phyloP scores from a whole-genome alignment of 2,329 filamentous ascomycete genomes.

The Trichoderma endophyticum region DNA sequence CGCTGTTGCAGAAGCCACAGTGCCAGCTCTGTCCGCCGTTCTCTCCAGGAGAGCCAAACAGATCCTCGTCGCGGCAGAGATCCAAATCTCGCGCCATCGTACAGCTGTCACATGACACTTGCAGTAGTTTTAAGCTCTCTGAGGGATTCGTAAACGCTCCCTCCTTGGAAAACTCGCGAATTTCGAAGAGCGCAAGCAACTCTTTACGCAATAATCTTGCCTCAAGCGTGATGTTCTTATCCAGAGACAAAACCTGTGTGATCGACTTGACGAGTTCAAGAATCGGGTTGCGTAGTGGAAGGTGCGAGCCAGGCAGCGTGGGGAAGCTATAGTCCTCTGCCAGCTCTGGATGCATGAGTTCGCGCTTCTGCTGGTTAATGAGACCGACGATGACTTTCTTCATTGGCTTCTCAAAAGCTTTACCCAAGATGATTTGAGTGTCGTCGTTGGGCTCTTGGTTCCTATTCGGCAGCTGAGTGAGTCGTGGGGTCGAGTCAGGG shows the following conservation, averaged over 20 bases:
- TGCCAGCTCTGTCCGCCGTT: constrained; percentile 56
- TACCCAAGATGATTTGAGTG: constrained; percentile 67
- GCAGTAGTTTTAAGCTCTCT: constrained; percentile 66
- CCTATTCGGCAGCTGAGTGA: constrained; percentile 60
- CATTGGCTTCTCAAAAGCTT: constrained; percentile 80
- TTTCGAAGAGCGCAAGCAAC: constrained; percentile 82
- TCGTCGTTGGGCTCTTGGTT: constrained; percentile 57
- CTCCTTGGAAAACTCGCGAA: constrained; percentile 87
- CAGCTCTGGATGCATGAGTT: constrained; percentile 84
- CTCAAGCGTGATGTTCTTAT: constrained; percentile 86
- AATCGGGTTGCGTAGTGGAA: constrained; percentile 59
- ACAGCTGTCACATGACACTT: constrained; percentile 85
- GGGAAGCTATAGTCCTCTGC: constrained; percentile 87
- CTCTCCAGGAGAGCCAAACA: constrained; percentile 46
- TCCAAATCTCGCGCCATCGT: constrained; percentile 87
- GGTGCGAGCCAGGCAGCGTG: constrained; percentile 67
- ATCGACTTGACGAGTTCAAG: constrained; percentile 89
- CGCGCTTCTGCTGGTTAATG: constrained; percentile 81
- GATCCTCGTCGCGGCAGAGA: constrained; percentile 82
- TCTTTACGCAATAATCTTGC: constrained; percentile 86
- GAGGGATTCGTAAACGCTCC: constrained; percentile 87
- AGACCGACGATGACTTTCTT: constrained; percentile 83
- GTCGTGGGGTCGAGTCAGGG: constrained; percentile 50
- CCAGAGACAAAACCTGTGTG: constrained; percentile 87
- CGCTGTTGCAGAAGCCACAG: constrained; percentile 71